phyloP scores from a whole-genome alignment of 2,329 filamentous ascomycete species.

The Fusarium napiforme region DNA sequence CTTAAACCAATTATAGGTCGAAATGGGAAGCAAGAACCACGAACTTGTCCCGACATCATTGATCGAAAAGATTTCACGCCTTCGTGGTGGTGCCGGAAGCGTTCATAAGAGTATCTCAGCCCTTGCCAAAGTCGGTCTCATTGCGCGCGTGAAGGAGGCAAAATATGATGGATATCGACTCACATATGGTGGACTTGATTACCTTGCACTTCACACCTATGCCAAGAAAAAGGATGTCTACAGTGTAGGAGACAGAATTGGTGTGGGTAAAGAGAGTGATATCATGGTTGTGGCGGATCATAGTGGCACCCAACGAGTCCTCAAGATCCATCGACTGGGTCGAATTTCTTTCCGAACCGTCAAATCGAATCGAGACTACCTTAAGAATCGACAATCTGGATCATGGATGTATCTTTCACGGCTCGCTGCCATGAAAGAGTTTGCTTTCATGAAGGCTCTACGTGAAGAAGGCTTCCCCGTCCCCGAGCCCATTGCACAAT shows the following conservation, averaged over 20 bases:
- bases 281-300: constrained; percentile 93
- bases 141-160: constrained; percentile 92
- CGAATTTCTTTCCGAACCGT: constrained; percentile 97
- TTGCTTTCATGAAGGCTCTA: constrained; percentile 91
- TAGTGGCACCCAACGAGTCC: constrained; percentile 78
- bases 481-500: constrained; percentile 87
- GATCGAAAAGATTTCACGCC: constrained; percentile 84
- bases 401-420: constrained; percentile 99
- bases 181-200: constrained; percentile 96
- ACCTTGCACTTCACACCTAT: constrained; percentile 93
- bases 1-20: constrained; percentile 70
- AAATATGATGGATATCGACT: constrained; percentile 98
- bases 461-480: constrained; percentile 87
- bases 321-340: constrained; percentile 96
- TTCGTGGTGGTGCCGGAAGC: constrained; percentile 80
- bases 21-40: constrained; percentile 95
- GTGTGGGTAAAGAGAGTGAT: constrained; percentile 97
- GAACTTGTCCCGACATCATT: constrained; percentile 93
- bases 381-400: constrained; percentile 80
- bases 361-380: constrained; percentile 95
- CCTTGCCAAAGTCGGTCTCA: constrained; percentile 90
- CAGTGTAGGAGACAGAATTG: constrained; percentile 93
- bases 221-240: constrained; percentile 83
- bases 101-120: constrained; percentile 89
- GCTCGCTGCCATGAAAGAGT: constrained; percentile 93